Base-by-base conservation (phyloP, 805 yeast genomes). In the Debaryomyces maramus region DNA sequence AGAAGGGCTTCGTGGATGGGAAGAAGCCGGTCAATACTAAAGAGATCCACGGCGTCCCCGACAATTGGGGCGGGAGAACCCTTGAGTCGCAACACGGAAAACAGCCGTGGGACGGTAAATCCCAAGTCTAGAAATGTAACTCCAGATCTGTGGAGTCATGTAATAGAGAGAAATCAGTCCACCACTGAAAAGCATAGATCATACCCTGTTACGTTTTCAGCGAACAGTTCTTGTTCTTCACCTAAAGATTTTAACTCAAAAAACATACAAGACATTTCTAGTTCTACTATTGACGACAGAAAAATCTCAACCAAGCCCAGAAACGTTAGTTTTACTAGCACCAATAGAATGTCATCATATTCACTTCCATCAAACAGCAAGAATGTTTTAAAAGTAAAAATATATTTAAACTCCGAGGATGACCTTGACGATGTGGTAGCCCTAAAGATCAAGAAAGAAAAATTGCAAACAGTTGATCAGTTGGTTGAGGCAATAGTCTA, bases 351-450 rank as follows among this genome's bases (percentile, higher is more conserved):
- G 11, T 24, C 28, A 24, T 10, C 13, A 6, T 24, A n/a, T n/a
- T 15, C 11, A 24, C 28, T 15, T 15, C 11, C 13, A 3, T n/a
- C 15, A 6, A n/a, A 13, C 10, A 24, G 28, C 4, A n/a, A n/a
- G n/a, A 15, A 37, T 23, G 18, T 37, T 20, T 19, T 53, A 24
- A 53, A 50, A 32, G 27, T 53, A 19, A 53, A 51, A 32, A 45
- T 52, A 38, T 45, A 35, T 16, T 23, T 43, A 26, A 14, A 6
- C 16, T 19, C 11, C 8, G 37, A 39, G 7, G 29, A 35, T 8
- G 29, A 38, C 15, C 46, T 50, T n/a, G 52, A 53, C 18, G 50
- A 48, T 8, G 50, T 46, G 8, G 35, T 55, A n/a, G 55, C 52
- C 2, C 18, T 56, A 16, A 51, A 47, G 26, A 35, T 39, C 5